Evolutionary conservation across 2,329 filamentous ascomycete species (phyloP), one percentile per base, ranked within the genome.

Genomic region (Colletotrichum zoysiae): DNA sequence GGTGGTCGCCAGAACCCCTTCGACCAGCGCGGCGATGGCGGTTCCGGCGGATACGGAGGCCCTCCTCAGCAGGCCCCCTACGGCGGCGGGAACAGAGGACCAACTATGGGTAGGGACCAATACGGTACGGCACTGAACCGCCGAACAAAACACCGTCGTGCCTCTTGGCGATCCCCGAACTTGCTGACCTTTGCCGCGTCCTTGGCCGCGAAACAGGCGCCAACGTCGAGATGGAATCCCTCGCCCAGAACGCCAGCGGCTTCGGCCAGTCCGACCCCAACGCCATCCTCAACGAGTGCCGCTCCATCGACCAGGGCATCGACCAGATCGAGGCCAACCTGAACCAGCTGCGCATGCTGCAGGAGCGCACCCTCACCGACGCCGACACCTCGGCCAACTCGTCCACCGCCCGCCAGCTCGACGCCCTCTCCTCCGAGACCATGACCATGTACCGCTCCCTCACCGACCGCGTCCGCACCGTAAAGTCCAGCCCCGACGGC

Each of bases 371-470:
- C 44, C 89, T 97, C 74, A 89, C 91, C 78, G 93, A 94, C 77
- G 90, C 92, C 73, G 93, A 95, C 79, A 91, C 90, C 76, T 90
- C 89, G 53, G 85, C 88, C 61, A 89, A 90, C 65, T 92, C 91
- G 77, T 86, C 89, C 72, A 88, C 88, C 56, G 89, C 90, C 76
- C 88, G 88, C 73, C 88, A 93, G 77, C 89, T 98, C 75, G 93
- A 97, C 74, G 84, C 85, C 68, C 86, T 95, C 70, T 92, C 91
- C 75, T 87, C 91, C 56, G 91, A 95, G 75, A 95, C 95, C 76
- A 97, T 97, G 91, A 89, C 89, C 63, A 86, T 91, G 66, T 97
- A 97, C 86, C 91, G 93, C 74, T 89, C 88, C 71, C 88, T 98
- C 69, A 93, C 92, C 68, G 90, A 92, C 65, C 92, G 93, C 65